Conservation (phyloP, 306 rosid species). For the Leucaena leucocephala region DNA sequence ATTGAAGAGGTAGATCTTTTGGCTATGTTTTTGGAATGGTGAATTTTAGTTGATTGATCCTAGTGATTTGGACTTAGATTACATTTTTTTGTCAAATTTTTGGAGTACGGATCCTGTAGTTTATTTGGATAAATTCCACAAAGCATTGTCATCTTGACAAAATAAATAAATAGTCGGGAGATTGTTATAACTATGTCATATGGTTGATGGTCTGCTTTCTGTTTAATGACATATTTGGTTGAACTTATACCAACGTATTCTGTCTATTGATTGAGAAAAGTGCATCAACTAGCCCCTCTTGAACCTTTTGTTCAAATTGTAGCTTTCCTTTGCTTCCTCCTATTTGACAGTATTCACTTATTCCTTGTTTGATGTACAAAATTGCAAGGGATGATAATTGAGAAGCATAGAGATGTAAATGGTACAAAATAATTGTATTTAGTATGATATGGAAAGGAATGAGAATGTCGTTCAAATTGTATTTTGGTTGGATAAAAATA, state of each 20-base stretch:
- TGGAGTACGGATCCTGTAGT: too few species aligned
- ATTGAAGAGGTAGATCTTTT: neutral
- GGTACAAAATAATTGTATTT: neutral
- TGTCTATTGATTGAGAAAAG: constrained; percentile 1
- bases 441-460: neutral
- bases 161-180: constrained; percentile 9
- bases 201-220: constrained; percentile 31
- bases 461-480: neutral
- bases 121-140: neutral
- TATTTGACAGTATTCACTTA: constrained; percentile 26
- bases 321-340: constrained; percentile 21
- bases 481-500: neutral
- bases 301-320: constrained; percentile 7
- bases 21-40: neutral
- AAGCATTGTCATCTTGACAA: neutral
- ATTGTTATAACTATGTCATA: constrained; percentile 10
- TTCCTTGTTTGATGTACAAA: neutral
- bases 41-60: neutral
- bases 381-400: neutral
- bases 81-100: neutral
- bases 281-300: constrained; percentile 32
- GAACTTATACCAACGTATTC: neutral
- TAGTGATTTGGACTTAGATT: neutral
- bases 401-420: neutral
- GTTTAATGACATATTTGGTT: constrained; percentile 15